Evolutionary conservation across 75 land plant species (phyloP).

Genomic region (Gnetum montanum): DNA sequence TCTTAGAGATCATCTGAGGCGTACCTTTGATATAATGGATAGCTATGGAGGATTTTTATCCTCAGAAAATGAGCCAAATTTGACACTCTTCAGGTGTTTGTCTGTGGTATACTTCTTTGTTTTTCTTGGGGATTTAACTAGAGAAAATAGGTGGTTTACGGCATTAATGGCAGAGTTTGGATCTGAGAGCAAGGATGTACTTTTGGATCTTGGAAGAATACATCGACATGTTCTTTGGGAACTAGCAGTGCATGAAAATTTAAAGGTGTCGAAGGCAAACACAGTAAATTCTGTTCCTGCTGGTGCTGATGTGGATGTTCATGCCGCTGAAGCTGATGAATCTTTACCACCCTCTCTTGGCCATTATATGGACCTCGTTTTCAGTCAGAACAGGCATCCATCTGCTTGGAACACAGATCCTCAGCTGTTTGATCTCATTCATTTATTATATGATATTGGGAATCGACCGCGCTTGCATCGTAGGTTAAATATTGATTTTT

Average conservation of each 20-base stretch:
- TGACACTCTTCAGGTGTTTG: slow-evolving; percentile 37
- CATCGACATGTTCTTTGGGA: slow-evolving; percentile 91
- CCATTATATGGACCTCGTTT: slow-evolving; percentile 62
- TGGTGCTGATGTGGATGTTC: slow-evolving; percentile 12
- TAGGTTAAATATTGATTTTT: slow-evolving; percentile 28
- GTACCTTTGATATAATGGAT: slow-evolving; percentile 30
- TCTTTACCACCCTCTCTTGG: slow-evolving; percentile 36
- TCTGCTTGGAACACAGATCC: slow-evolving; percentile 68
- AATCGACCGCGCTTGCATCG: slow-evolving; percentile 45
- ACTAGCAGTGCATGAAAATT: slow-evolving; percentile 71
- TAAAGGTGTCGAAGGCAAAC: slow-evolving; percentile 43
- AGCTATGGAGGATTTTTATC: slow-evolving; percentile 32
- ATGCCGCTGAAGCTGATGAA: slow-evolving; percentile 38
- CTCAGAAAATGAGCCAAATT: slow-evolving; percentile 25
- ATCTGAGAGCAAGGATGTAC: slow-evolving; percentile 60
- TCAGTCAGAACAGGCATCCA: slow-evolving; percentile 42
- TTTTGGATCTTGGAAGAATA: slow-evolving; percentile 69
- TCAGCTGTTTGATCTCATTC: slow-evolving; percentile 64
- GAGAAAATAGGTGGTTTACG: slow-evolving; percentile 67
- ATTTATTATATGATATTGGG: slow-evolving; percentile 56
- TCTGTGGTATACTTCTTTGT: slow-evolving; percentile 65
- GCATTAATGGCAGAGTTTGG: slow-evolving; percentile 90
- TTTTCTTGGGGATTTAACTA: slow-evolving; percentile 53
- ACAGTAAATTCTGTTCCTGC: slow-evolving; percentile 19
- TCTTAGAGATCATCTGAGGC: slow-evolving; percentile 68